Evolutionary conservation across 106 monocot species (phyloP).

Genomic region (Platanthera guangdongensis): DNA sequence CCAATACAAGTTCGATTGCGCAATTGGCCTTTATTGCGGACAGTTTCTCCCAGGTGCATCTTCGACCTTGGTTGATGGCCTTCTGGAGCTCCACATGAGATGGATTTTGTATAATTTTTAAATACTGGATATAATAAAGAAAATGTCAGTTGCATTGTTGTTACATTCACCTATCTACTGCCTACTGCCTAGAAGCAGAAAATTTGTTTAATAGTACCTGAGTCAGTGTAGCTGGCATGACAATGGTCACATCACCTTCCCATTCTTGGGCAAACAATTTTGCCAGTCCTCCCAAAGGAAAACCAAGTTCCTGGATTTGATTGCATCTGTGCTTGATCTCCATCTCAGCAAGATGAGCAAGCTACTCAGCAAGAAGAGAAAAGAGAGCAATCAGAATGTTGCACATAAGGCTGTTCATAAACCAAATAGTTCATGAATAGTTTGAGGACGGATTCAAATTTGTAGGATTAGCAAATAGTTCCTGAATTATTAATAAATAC

Average conservation of each 20-base stretch:
- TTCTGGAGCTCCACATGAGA: slow-evolving; percentile 75
- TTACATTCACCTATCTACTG: background rate
- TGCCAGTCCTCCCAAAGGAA: slow-evolving; percentile 77
- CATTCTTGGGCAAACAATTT: slow-evolving; percentile 97
- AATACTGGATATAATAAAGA: slow-evolving; percentile 38
- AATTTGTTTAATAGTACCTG: slow-evolving; percentile 39
- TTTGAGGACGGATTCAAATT: too few species aligned
- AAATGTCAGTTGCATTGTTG: background rate
- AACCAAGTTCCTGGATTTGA: slow-evolving; percentile 80
- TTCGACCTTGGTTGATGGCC: slow-evolving; percentile 81
- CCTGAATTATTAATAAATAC: too few species aligned
- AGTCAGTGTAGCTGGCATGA: slow-evolving; percentile 92
- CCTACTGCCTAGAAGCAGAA: background rate
- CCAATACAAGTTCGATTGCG: slow-evolving; percentile 81
- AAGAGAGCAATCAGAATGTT: background rate
- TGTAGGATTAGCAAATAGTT: too few species aligned
- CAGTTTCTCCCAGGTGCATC: slow-evolving; percentile 98
- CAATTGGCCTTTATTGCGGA: slow-evolving; percentile 93
- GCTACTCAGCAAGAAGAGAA: slow-evolving; percentile 22
- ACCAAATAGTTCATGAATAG: too few species aligned
- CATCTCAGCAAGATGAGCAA: slow-evolving; percentile 89
- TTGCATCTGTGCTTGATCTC: slow-evolving; percentile 97
- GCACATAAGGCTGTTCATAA: background rate
- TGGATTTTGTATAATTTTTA: slow-evolving; percentile 87
- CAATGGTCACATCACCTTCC: slow-evolving; percentile 93